Conservation (phyloP, 306 rosid species). For the Pueraria montana region DNA sequence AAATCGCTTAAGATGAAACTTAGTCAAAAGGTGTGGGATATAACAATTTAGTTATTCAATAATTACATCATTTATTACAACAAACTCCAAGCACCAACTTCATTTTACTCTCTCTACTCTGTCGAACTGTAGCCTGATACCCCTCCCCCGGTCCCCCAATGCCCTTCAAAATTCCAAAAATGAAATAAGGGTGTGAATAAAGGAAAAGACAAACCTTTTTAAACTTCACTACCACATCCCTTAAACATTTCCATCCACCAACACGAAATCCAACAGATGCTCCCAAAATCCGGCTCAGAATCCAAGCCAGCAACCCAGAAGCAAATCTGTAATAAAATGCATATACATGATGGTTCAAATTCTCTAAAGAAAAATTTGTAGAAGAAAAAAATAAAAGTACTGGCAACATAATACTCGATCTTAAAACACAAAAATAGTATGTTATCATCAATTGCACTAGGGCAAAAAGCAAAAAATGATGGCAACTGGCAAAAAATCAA, state of each 20-base stretch:
- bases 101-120: conserved; percentile 1
- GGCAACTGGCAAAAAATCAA: conserved; percentile 33
- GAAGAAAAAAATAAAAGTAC: conserved; percentile 10
- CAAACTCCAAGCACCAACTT: conserved; percentile 19
- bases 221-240: conserved; percentile 90
- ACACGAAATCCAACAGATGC: conserved; percentile 90
- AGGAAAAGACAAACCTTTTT: conserved; percentile 72
- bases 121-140: conserved; percentile 25
- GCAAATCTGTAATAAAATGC: conserved; percentile 71
- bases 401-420: conserved; percentile 35
- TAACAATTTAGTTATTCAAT: conserved; percentile 37
- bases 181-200: conserved; percentile 37
- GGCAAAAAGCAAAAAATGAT: background rate
- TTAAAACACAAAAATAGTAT: conserved; percentile 18
- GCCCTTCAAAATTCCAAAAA: conserved; percentile 29
- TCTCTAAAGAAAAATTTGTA: background rate
- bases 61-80: conserved; percentile 39
- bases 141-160: conserved; percentile 1
- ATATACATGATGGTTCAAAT: conserved; percentile 30
- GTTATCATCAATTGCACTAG: conserved; percentile 20
- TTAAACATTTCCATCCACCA: conserved; percentile 95
- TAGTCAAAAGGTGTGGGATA: conserved; percentile 6
- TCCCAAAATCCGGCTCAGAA: conserved; percentile 86
- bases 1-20: conserved; percentile 38
- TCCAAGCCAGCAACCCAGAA: conserved; percentile 91